Conservation (phyloP, 2,329 filamentous ascomycete species). For the Penicillium aurantiogriseum region DNA sequence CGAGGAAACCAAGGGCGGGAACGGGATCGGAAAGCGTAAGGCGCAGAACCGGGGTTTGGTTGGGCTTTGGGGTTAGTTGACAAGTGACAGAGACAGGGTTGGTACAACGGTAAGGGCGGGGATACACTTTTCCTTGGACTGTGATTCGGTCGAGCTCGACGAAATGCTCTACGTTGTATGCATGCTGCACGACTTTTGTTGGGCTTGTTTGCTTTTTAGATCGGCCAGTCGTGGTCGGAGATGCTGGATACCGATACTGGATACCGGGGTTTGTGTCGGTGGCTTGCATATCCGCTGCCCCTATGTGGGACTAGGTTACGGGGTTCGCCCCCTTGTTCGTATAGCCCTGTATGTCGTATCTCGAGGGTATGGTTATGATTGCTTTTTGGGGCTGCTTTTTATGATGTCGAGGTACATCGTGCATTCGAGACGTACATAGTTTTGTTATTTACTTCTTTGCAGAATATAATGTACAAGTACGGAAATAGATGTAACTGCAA, state of each 20-base stretch:
- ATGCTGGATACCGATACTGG: neutral
- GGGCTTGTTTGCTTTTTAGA: neutral
- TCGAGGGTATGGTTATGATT: neutral
- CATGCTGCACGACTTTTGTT: constrained; percentile 6
- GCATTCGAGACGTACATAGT: neutral
- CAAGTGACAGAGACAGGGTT: neutral
- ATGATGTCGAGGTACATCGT: neutral
- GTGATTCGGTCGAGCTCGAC: neutral
- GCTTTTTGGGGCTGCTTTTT: neutral
- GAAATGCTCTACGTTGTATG: neutral
- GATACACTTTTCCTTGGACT: neutral
- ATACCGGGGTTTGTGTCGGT: neutral
- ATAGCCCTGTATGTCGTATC: neutral
- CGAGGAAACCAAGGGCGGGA: neutral
- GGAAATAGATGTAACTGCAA: neutral
- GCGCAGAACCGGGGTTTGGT: neutral
- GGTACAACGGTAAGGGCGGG: neutral
- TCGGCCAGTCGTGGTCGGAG: constrained; percentile 5
- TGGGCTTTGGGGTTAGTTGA: neutral
- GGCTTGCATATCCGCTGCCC: constrained; percentile 11
- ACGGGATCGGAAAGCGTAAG: neutral
- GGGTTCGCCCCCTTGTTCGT: neutral
- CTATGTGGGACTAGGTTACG: neutral
- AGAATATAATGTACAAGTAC: neutral
- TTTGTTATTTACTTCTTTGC: neutral